Conservation (phyloP, 2,329 filamentous ascomycete genomes). For the Purpureocillium takamizusanense region DNA sequence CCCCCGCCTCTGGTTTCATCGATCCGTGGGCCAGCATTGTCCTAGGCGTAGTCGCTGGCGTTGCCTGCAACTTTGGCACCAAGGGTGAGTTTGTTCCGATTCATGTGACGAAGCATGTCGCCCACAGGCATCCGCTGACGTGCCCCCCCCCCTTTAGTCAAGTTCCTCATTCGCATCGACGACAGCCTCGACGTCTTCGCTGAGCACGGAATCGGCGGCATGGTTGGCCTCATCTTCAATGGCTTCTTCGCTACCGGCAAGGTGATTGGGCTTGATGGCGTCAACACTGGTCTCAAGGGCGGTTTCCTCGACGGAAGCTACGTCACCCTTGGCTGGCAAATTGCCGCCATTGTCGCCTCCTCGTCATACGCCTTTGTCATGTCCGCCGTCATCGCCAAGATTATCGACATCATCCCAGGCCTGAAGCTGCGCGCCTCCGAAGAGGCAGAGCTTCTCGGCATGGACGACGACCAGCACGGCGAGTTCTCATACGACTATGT, state of each 20-base stretch:
- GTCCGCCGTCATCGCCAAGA: constrained; percentile 63
- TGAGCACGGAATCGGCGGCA: constrained; percentile 61
- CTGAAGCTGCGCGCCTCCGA: constrained; percentile 72
- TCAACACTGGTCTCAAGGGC: constrained; percentile 58
- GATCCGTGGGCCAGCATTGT: constrained; percentile 59
- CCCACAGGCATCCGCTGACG: no score
- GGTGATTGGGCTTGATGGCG: constrained; percentile 67
- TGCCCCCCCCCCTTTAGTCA: no score
- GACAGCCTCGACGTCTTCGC: constrained; percentile 66
- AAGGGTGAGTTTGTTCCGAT: constrained; percentile 31
- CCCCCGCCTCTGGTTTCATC: constrained; percentile 60
- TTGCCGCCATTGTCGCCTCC: constrained; percentile 63
- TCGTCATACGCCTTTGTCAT: constrained; percentile 64
- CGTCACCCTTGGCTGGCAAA: constrained; percentile 67
- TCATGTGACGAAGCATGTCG: no score
- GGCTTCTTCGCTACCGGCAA: constrained; percentile 60
- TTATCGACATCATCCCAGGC: constrained; percentile 67
- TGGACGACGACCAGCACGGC: constrained; percentile 85
- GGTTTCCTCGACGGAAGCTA: constrained; percentile 72
- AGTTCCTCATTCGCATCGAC: constrained; percentile 55
- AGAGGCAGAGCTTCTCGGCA: constrained; percentile 75
- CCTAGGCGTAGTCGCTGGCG: constrained; percentile 56
- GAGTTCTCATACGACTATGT: constrained; percentile 90
- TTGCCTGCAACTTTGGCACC: constrained; percentile 60
- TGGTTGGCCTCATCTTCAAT: constrained; percentile 65